phyloP scores from a whole-genome alignment of 2,329 filamentous ascomycete species.

The Fusarium begoniae region DNA sequence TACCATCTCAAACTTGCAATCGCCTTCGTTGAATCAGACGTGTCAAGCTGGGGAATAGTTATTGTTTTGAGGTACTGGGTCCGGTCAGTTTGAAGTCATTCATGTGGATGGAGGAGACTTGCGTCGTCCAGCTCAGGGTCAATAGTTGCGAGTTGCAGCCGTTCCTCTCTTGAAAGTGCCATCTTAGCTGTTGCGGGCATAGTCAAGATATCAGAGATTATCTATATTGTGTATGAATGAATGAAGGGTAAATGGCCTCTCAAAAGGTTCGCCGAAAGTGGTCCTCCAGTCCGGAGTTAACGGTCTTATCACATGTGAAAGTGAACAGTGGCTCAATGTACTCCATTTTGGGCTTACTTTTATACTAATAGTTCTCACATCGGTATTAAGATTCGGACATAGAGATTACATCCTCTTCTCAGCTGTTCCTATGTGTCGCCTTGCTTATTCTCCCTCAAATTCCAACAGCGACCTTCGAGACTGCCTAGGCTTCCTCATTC shows the following conservation, averaged over 20 bases:
- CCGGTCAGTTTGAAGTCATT: accelerated
- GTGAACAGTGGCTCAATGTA: background rate
- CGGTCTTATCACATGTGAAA: background rate
- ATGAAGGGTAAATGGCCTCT: background rate
- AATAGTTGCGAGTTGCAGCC: background rate
- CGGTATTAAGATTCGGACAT: background rate
- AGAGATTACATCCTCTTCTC: background rate
- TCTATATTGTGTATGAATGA: background rate
- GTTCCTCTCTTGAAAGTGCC: background rate
- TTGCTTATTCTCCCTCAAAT: background rate
- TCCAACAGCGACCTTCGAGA: background rate
- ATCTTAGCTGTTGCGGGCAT: background rate
- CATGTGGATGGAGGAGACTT: accelerated
- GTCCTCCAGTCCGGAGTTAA: background rate
- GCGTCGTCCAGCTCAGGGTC: background rate
- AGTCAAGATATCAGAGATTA: background rate
- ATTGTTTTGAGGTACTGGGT: background rate
- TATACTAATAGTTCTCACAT: too few relatives aligned
- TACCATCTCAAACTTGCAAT: background rate
- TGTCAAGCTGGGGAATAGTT: background rate
- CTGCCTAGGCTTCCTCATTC: too few relatives aligned
- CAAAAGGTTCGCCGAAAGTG: accelerated
- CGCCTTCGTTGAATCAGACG: background rate
- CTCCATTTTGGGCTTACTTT: background rate
- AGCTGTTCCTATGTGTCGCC: background rate